These are phyloP conservation scores for Fusarium gaditjirri DNA, from an alignment of 2,329 filamentous ascomycete species.

Conservation along the genomic window DNA sequence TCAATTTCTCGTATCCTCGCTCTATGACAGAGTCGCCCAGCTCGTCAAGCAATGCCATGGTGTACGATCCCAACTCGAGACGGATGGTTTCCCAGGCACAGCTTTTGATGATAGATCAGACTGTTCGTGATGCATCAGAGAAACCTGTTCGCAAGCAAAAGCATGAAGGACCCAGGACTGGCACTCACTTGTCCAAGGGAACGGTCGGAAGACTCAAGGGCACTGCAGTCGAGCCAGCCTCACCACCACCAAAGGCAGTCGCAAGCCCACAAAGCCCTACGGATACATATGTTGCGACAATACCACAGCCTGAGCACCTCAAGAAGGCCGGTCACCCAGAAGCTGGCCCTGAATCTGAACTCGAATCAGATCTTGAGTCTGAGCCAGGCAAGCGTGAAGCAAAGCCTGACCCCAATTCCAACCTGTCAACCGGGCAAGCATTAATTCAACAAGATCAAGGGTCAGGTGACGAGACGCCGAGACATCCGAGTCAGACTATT, in stretches of 20 bases:
- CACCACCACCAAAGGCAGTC: constrained; percentile 39
- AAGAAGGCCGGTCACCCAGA: not conserved
- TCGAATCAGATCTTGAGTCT: constrained; percentile 25
- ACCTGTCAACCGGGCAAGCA: not conserved
- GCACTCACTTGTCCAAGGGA: constrained; percentile 61
- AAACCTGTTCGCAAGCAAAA: constrained; percentile 55
- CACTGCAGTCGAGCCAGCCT: constrained; percentile 54
- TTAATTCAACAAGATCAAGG: constrained; percentile 12
- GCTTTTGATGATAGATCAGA: constrained; percentile 56
- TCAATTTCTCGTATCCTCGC: constrained; percentile 70
- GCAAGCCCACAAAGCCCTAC: constrained; percentile 27
- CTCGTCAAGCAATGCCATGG: constrained; percentile 57
- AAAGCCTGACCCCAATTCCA: not conserved
- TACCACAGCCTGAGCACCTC: constrained; percentile 4
- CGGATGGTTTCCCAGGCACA: constrained; percentile 66
- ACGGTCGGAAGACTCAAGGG: constrained; percentile 63
- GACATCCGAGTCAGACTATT: not conserved
- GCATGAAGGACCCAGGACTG: constrained; percentile 52
- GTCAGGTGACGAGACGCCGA: not conserved
- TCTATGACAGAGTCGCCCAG: constrained; percentile 54
- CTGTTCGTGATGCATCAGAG: constrained; percentile 52
- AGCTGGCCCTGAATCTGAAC: not conserved
- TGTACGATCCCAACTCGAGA: constrained; percentile 74
- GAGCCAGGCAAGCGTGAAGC: constrained; percentile 8
- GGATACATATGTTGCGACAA: not conserved